Percentiles rank a stretch among this genome's conserved stretches.
phyloP scores from a whole-genome alignment of 2,329 filamentous ascomycete genomes.

The Huntiella moniliformis region DNA sequence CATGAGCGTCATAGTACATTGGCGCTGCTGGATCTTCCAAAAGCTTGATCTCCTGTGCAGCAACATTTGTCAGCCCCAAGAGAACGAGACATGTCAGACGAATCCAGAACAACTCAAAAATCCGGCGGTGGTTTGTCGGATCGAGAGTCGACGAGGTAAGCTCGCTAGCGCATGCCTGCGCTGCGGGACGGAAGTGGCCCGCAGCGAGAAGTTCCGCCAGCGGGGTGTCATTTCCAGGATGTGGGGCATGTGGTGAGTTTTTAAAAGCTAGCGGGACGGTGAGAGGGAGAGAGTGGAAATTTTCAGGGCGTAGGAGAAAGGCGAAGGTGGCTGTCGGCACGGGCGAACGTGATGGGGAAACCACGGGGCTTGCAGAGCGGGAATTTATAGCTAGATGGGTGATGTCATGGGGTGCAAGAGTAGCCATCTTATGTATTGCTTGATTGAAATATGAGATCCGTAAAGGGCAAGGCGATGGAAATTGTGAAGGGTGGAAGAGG shows the following conservation, averaged over 20 bases:
- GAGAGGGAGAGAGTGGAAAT: slow-evolving; percentile 63
- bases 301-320: slow-evolving; percentile 59
- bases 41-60: slow-evolving; percentile 46
- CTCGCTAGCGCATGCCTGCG: slow-evolving; percentile 44
- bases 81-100: slow-evolving; percentile 68
- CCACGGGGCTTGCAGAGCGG: neutral
- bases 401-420: slow-evolving; percentile 7
- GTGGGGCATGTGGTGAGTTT: slow-evolving; percentile 44
- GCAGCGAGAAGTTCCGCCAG: slow-evolving; percentile 47
- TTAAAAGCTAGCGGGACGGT: slow-evolving; percentile 48
- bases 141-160: slow-evolving; percentile 34
- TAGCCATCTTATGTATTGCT: slow-evolving; percentile 1
- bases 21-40: slow-evolving; percentile 38
- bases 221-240: slow-evolving; percentile 32
- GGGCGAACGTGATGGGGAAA: slow-evolving; percentile 10
- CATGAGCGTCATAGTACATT: slow-evolving; percentile 36
- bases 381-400: neutral
- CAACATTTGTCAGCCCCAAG: slow-evolving; percentile 51
- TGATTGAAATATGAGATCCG: neutral
- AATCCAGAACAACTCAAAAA: slow-evolving; percentile 64
- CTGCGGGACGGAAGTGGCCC: slow-evolving; percentile 67
- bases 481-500: neutral
- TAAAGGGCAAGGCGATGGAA: neutral
- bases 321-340: slow-evolving; percentile 46
- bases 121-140: slow-evolving; percentile 40